Evolutionary conservation across 106 monocot species (phyloP).

Genomic region (Dactylorhiza incarnata): DNA sequence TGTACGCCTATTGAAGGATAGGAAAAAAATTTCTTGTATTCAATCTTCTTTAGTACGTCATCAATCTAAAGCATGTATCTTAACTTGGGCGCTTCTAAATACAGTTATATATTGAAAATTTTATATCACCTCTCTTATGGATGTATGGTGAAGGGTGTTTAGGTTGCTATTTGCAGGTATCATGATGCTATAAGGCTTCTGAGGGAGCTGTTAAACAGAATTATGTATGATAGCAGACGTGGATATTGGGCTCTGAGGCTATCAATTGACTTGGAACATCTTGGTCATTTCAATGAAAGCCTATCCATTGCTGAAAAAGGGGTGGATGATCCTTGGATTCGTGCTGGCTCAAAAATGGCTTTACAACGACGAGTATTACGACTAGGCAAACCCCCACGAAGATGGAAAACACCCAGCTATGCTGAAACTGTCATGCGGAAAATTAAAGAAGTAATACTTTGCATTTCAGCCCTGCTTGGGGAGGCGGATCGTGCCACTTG

Average conservation of each 20-base stretch:
- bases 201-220: conserved; percentile 52
- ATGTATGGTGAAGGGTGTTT: neutral
- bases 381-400: conserved; percentile 72
- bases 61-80: too few species aligned
- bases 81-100: too few species aligned
- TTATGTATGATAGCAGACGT: conserved; percentile 43
- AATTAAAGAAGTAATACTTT: conserved; percentile 57
- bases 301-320: conserved; percentile 87
- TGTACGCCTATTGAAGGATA: too few species aligned
- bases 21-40: too few species aligned
- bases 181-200: conserved; percentile 70
- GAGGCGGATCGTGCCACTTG: too few species aligned
- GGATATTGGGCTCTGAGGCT: conserved; percentile 86
- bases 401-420: conserved; percentile 82
- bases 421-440: conserved; percentile 51
- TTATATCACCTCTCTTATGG: neutral
- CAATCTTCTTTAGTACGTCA: too few species aligned
- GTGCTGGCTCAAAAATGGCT: conserved; percentile 88
- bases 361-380: conserved; percentile 73
- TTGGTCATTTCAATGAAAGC: conserved; percentile 60
- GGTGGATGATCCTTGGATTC: conserved; percentile 71
- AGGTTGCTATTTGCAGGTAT: conserved; percentile 36
- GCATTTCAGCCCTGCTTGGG: neutral
- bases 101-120: neutral
- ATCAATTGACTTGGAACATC: conserved; percentile 89